Evolutionary conservation across 202 grass and related monocot genomes (phyloP), one percentile per base, ranked within the genome.

Genomic region (Carex sylvatica): DNA sequence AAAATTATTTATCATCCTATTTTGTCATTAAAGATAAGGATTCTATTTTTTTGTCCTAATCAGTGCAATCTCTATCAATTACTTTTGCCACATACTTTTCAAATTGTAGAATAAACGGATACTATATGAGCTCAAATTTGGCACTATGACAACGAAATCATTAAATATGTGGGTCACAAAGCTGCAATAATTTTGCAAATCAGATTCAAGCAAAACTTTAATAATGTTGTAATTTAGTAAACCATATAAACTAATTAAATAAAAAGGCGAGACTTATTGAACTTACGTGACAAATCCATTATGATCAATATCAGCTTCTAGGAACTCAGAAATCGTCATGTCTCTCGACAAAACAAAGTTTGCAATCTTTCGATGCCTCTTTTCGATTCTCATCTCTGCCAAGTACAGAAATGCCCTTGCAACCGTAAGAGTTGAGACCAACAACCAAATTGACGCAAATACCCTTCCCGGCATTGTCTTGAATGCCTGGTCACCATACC

Each of bases 261-360:
- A 38, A 52, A 59, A 59, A 82, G 44, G 4, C 6, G 31, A 65
- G 47, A 75, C 9, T 2, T 6, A 15, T 19, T 66, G 0, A 49
- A 89, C 95, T 95, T 86, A 98, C 92, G 92, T 98, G 85, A 98
- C 95, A 83, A 91, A 93, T 74, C 95, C 95, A 73, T 94, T 87
- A 81, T 95, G 81, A 56, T 98, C 91, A 11, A 95, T 98, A 68
- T 95, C 92, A 0, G 95, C 92, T 9, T 91, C 95, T 2, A 95
- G 70, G 82, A 98, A 98, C 67, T 98, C 95, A 14, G 92, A 91
- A 38, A 98, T 61, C 0, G 95, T 95, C 92, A 98, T 93, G 83
- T 95, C 92, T 75, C 90, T 88, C 0, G 89, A 91, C 52, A 98
- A 38, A 86, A 95, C 90, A 90, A 87, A 95, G 24, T 98, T 98